These are phyloP conservation scores for Decorospora gaudefroyi DNA, from an alignment of 2,329 filamentous ascomycete genomes.

Conservation along the genomic window DNA sequence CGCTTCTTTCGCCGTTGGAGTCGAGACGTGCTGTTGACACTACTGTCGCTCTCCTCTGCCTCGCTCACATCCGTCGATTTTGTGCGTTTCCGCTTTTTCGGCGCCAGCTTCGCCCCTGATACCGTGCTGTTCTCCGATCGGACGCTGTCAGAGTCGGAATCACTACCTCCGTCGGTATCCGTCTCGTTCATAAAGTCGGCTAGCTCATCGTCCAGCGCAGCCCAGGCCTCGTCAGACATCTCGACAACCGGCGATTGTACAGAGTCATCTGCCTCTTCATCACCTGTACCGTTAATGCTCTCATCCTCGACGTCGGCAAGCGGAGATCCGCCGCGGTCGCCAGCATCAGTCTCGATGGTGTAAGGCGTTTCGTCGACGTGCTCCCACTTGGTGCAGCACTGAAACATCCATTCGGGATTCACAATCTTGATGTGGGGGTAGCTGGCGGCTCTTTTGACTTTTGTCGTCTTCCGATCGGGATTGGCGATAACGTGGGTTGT, in stretches of 20 bases:
- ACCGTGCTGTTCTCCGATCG: conserved; percentile 37
- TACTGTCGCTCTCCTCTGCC: conserved; percentile 50
- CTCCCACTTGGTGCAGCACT: conserved; percentile 83
- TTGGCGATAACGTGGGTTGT: conserved; percentile 75
- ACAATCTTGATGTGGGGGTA: conserved; percentile 87
- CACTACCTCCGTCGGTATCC: conserved; percentile 41
- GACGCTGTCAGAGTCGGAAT: conserved; percentile 43
- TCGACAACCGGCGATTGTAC: conserved; percentile 30
- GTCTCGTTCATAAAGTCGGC: conserved; percentile 68
- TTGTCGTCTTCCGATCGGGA: conserved; percentile 76
- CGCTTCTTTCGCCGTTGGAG: conserved; percentile 56
- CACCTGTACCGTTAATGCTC: conserved; percentile 48
- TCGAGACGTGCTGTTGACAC: conserved; percentile 44
- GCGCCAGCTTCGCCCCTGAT: conserved; percentile 30
- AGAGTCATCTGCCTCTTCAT: conserved; percentile 43
- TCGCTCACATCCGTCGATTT: conserved; percentile 44
- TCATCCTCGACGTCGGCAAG: conserved; percentile 52
- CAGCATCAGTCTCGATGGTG: conserved; percentile 73
- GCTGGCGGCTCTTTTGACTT: conserved; percentile 83
- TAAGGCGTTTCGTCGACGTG: conserved; percentile 79
- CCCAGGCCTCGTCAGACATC: conserved; percentile 47
- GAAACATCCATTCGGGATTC: conserved; percentile 84
- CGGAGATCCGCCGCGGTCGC: conserved; percentile 55
- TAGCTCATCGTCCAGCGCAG: conserved; percentile 69
- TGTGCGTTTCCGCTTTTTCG: conserved; percentile 47